Percentiles rank a stretch among this genome's conserved stretches.
Conservation (phyloP, 768 basidiomycete species). For the Rhodocollybia butyracea region DNA sequence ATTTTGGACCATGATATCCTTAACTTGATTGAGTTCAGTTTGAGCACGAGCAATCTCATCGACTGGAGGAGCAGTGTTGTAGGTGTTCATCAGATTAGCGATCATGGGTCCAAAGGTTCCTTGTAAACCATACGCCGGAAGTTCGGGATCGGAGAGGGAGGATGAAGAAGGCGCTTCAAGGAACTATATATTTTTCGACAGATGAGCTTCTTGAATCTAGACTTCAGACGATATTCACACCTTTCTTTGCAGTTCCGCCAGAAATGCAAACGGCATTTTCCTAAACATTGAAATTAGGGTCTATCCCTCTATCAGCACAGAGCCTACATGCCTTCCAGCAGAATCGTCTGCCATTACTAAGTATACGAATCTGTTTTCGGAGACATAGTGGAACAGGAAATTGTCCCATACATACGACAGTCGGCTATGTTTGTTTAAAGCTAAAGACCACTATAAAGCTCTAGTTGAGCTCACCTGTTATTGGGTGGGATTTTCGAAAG, state of each 20-base stretch:
- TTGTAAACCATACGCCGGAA: constrained; percentile 66
- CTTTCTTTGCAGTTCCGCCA: constrained; percentile 82
- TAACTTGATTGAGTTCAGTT: constrained; percentile 83
- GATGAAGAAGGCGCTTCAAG: constrained; percentile 62
- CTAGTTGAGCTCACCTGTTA: constrained; percentile 49
- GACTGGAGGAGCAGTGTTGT: constrained; percentile 81
- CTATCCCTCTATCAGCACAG: background rate
- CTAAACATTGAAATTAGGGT: constrained; percentile 31
- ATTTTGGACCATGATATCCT: constrained; percentile 98
- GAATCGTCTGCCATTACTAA: constrained; percentile 95
- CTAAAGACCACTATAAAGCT: constrained; percentile 18
- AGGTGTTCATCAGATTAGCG: constrained; percentile 76
- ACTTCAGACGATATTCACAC: constrained; percentile 25
- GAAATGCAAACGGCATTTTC: constrained; percentile 92
- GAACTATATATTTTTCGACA: constrained; percentile 41
- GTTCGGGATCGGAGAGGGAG: constrained; percentile 43
- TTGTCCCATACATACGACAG: constrained; percentile 89
- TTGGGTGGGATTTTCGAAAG: constrained; percentile 94
- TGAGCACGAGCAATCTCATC: constrained; percentile 92
- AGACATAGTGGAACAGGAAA: constrained; percentile 92
- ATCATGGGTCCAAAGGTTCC: constrained; percentile 69
- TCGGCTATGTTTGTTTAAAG: constrained; percentile 44
- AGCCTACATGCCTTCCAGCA: constrained; percentile 66
- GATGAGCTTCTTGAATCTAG: background rate
- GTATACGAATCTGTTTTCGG: constrained; percentile 82